These are phyloP conservation scores for Camellia lanceoleosa DNA, from an alignment of 148 eudicot genomes.

Conservation along the genomic window DNA sequence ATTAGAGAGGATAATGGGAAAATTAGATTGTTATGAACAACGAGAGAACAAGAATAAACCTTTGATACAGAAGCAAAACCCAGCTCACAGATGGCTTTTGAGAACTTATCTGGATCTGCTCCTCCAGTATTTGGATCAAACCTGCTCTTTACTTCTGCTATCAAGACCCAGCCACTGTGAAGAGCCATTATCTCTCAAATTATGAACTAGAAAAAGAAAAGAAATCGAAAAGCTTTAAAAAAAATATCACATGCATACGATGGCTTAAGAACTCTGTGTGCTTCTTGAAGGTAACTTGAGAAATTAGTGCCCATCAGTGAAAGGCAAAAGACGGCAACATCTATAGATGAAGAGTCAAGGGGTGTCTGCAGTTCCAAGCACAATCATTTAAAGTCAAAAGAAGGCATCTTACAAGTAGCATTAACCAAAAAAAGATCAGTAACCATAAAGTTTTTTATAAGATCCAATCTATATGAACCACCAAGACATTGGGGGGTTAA, in stretches of 20 bases:
- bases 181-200: constrained; percentile 12
- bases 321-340: constrained; percentile 90
- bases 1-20: constrained; percentile 4
- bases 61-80: constrained; percentile 60
- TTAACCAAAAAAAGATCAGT: not conserved
- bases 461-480: not conserved
- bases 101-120: constrained; percentile 72
- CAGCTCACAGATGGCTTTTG: constrained; percentile 64
- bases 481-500: not conserved
- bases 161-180: constrained; percentile 88
- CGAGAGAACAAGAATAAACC: constrained; percentile 31
- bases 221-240: not conserved
- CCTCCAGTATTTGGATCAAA: constrained; percentile 87
- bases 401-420: not conserved
- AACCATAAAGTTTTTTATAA: no score
- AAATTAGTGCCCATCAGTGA: constrained; percentile 93
- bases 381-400: not conserved
- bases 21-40: not conserved
- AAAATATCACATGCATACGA: constrained; percentile 31
- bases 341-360: constrained; percentile 66
- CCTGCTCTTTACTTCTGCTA: constrained; percentile 97
- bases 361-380: constrained; percentile 64
- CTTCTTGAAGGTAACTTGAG: constrained; percentile 74
- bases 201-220: not conserved
- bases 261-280: constrained; percentile 82